Base-by-base conservation (phyloP, 495 filamentous ascomycete species). In the Hypoxylon lenormandii region DNA sequence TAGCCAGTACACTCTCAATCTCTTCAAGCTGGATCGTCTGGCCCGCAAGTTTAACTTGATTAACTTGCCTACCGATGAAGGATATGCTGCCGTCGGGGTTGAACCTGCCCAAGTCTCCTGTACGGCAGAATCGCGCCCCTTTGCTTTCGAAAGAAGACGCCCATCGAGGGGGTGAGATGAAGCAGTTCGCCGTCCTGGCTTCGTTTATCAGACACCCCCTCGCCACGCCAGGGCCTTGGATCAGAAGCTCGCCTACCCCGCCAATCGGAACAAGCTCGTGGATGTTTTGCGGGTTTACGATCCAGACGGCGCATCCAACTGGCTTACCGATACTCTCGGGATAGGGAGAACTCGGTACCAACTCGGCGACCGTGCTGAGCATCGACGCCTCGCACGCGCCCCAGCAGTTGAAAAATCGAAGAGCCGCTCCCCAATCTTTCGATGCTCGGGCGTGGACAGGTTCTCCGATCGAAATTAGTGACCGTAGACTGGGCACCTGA, bases 201-300 rank as follows among this genome's bases (percentile, higher is more conserved):
- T 78, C 76, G 46, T 85, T 82, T 38, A 83, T 82, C n/a, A 88
- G 73, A 45, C 87, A 88, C 61, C 84, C 84, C 23, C 83, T 71
- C 0, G 84, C 84, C 6, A 86, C 61, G 22, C 79, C 69, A 6
- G 81, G 80, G 0, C 85, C 85, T 26, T 75, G 76, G 10, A 86
- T 71, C 6, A 79, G 70, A 18, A 86, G 64, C 66, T 86, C 85
- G 4, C 83, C 84, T 12, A 81, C 73, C 1, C 73, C 70, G 7
- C 83, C 84, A 21, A 80, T 72, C 1, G 82, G 80, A 22, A 80
- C 63, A 4, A 83, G 59, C 13, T 79, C 33, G 26, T 74, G 64
- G 38, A 75, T 58, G 47, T 72, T 72, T 37, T 73, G 43, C 1
- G 79, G 76, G 43, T 79, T 55, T 3, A 66, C 72, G 10, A 79